Evolutionary conservation across 1,284 basidiomycete species (phyloP), one percentile per base, ranked within the genome.

Genomic region (Inonotus obliquus): DNA sequence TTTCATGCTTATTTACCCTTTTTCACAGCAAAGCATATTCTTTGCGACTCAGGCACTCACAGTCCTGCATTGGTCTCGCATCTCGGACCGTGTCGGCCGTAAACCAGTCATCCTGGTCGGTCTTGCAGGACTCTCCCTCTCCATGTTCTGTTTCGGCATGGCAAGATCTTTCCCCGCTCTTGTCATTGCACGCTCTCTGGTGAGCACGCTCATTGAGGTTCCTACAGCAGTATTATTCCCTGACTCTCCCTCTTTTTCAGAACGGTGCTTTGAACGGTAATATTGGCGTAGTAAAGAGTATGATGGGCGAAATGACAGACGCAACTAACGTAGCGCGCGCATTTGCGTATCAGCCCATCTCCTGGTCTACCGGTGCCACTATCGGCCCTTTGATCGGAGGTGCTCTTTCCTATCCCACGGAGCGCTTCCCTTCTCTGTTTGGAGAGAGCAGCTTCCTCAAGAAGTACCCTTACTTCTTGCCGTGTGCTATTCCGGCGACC

Each of bases 281-380:
- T 47, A 67, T 70, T 27, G 70, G 66, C 25, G 67, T 72, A 13
- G 63, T 70, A 47, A 70, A 71, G 61, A 64, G 64, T 14, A 62
- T 68, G 29, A 64, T 72, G 7, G 68, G 69, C 13, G 75, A 76
- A 57, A 67, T 77, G 10, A 75, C 75, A 7, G 75, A 77, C 58
- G 45, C 69, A 11, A 75, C 72, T 9, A 78, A 79, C 62, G 63
- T 68, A 44, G 69, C 70, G 3, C 64, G 68, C 11, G 68, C 67
- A 23, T 68, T 70, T 45, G 65, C 69, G 27, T 65, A 65, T 27
- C 61, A 71, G 37, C 65, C 66, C 11, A 59, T 69, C 7, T 61
- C 66, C 21, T 68, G 67, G 67, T 61, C 56, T 37, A 41, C 61
- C 7, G 67, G 67, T 21, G 61, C 65, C 2, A 67, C 67, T 7